Conservation (phyloP, 768 basidiomycete species). For the Phlegmacium glaucopus region DNA sequence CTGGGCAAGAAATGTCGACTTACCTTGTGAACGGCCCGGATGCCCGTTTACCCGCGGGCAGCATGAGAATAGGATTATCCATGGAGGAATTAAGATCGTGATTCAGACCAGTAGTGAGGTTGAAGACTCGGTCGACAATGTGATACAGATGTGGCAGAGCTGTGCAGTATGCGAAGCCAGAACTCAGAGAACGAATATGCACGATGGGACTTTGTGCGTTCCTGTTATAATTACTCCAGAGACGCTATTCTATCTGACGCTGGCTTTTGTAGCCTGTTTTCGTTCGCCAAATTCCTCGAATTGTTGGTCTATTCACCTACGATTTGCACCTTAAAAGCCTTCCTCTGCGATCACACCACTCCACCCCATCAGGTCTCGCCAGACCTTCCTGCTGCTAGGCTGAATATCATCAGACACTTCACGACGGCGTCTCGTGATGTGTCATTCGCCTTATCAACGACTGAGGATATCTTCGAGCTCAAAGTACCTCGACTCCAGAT, state of each 20-base stretch:
- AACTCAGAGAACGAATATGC: conserved; percentile 34
- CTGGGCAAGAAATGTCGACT: conserved; percentile 25
- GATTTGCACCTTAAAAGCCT: conserved; percentile 29
- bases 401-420: conserved; percentile 44
- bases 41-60: conserved; percentile 33
- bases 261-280: conserved; percentile 38
- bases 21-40: conserved; percentile 33
- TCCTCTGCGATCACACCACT: conserved; percentile 48
- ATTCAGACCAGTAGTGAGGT: conserved; percentile 16
- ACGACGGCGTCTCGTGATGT: conserved; percentile 26
- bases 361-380: conserved; percentile 22
- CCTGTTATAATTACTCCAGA: not conserved
- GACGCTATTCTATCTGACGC: not conserved
- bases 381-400: conserved; percentile 25
- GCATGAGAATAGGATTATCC: conserved; percentile 45
- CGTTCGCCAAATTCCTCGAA: conserved; percentile 58
- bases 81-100: conserved; percentile 31
- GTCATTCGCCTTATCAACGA: conserved; percentile 40
- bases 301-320: conserved; percentile 44
- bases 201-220: conserved; percentile 52
- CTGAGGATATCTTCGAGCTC: conserved; percentile 61
- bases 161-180: conserved; percentile 45
- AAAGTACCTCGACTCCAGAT: conserved; percentile 61
- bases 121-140: conserved; percentile 11
- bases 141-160: conserved; percentile 33